Base-by-base conservation (phyloP, 2,329 filamentous ascomycete genomes). In the Thielaviopsis punctulata region DNA sequence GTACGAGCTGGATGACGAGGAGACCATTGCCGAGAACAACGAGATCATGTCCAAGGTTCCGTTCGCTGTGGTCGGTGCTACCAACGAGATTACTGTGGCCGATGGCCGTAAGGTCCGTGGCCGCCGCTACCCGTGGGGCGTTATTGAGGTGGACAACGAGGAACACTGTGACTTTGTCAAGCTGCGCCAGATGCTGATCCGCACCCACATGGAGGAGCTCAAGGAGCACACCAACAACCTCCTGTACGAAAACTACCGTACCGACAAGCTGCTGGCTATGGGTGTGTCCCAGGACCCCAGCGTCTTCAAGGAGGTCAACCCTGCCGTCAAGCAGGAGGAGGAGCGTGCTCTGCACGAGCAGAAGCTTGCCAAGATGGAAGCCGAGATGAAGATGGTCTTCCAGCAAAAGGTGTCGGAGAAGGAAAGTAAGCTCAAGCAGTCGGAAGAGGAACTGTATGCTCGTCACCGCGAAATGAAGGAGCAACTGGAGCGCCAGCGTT, bases 321-420 rank as follows among this genome's bases (percentile, higher is more conserved):
- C 92, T 58, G 90, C 92, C 46, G 92, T 96, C 71, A 98, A 98
- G 83, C 92, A 98, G 72, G 92, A 98, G 69, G 92, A 98, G 73
- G 92, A 98, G 76, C 87, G 92, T 63, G 83, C 86, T 58, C 77
- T 98, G 61, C 92, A 98, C 77, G 92, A 98, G 73, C 89, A 95
- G 77, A 98, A 98, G 77, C 86, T 98, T 62, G 87, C 90, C 69
- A 98, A 98, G 86, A 98, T 98, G 92, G 92, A 98, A 71, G 82
- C 88, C 64, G 92, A 98, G 71, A 98, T 98, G 92, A 98, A 98
- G 86, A 95, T 95, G 86, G 92, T 98, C 61, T 98, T 98, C 87
- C 92, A 96, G 69, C 92, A 98, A 69, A 98, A 98, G 84, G 92
- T 98, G 27, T 82, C 87, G 59, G 92, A 98, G 71, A 98, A 98